A percentile compares a stretch with the other conserved stretches of the same genome.
Conservation (phyloP, 2,329 filamentous ascomycete species). For the Neophaeococcomyces mojaviensis region DNA sequence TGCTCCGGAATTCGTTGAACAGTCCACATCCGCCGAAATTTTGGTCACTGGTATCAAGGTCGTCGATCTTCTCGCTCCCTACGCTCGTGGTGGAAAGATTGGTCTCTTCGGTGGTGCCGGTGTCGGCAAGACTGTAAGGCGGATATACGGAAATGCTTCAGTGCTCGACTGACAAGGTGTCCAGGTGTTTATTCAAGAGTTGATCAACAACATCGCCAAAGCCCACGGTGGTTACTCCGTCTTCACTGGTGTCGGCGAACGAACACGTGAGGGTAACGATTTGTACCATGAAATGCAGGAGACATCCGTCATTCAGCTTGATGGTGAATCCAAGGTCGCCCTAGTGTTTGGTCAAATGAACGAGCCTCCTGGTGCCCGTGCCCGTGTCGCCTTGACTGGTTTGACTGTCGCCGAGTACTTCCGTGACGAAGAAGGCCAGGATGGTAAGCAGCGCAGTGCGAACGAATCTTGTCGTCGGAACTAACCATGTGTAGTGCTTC, state of each 20-base stretch:
- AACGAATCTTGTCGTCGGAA: slow-evolving; percentile 16
- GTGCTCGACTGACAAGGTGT: not conserved
- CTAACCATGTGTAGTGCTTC: slow-evolving; percentile 58
- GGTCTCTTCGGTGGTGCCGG: slow-evolving; percentile 99
- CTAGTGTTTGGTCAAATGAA: slow-evolving; percentile 99
- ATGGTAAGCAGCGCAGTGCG: slow-evolving; percentile 52
- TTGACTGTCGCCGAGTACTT: slow-evolving; percentile 75
- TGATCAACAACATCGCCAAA: slow-evolving; percentile 99
- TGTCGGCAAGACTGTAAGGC: slow-evolving; percentile 94
- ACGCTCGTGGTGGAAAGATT: slow-evolving; percentile 99
- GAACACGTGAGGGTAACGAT: slow-evolving; percentile 99
- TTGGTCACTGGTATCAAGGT: slow-evolving; percentile 99
- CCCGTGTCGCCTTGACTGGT: slow-evolving; percentile 90
- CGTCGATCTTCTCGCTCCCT: slow-evolving; percentile 96
- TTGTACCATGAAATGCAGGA: slow-evolving; percentile 99
- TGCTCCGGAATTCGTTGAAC: slow-evolving; percentile 83
- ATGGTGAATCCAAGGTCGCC: slow-evolving; percentile 98
- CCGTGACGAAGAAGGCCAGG: slow-evolving; percentile 72
- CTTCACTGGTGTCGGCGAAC: slow-evolving; percentile 99
- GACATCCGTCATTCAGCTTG: slow-evolving; percentile 97
- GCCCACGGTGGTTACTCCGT: slow-evolving; percentile 99
- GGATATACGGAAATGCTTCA: too few relatives aligned
- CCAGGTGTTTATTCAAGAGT: slow-evolving; percentile 82
- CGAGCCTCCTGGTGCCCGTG: slow-evolving; percentile 98
- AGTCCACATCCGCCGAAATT: slow-evolving; percentile 93